A percentile compares a stretch with the other conserved stretches of the same genome.
These are phyloP conservation scores for Pythium vanterpoolii DNA, from an alignment of 352 stramenopile species.

Conservation along the genomic window DNA sequence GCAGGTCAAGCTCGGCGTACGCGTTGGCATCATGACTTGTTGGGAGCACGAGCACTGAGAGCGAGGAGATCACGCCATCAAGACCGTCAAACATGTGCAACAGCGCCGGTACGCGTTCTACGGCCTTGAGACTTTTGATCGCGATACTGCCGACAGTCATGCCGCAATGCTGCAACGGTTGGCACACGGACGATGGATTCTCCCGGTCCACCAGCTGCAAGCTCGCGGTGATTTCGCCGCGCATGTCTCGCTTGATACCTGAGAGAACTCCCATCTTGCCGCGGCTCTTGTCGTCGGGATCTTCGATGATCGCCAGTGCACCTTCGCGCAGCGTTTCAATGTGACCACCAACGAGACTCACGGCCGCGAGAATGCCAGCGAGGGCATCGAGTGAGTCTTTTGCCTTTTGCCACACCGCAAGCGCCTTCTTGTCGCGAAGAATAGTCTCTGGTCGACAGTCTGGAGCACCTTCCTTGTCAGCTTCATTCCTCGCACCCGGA, in stretches of 20 bases:
- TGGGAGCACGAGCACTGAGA: slow-evolving; percentile 50
- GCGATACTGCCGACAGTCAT: slow-evolving; percentile 23
- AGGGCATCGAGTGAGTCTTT: slow-evolving; percentile 66
- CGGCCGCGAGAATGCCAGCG: slow-evolving; percentile 52
- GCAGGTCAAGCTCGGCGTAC: slow-evolving; percentile 48
- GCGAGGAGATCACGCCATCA: slow-evolving; percentile 43
- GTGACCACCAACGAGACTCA: slow-evolving; percentile 72
- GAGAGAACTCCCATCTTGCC: slow-evolving; percentile 42
- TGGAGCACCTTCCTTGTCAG: slow-evolving; percentile 10
- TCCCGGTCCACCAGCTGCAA: slow-evolving; percentile 19
- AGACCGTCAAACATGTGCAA: slow-evolving; percentile 78
- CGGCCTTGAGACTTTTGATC: slow-evolving; percentile 49
- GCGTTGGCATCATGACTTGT: slow-evolving; percentile 28
- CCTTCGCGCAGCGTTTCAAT: slow-evolving; percentile 71
- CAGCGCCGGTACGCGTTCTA: slow-evolving; percentile 72
- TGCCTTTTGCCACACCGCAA: slow-evolving; percentile 71
- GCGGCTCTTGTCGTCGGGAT: slow-evolving; percentile 33
- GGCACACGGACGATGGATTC: slow-evolving; percentile 2
- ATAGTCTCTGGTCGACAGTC: neutral
- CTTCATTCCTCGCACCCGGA: slow-evolving; percentile 11
- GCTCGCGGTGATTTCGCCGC: slow-evolving; percentile 21
- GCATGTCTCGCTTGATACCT: slow-evolving; percentile 27
- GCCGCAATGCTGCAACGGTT: slow-evolving; percentile 8
- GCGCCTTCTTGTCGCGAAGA: slow-evolving; percentile 60
- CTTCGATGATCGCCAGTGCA: slow-evolving; percentile 48